Percentiles rank a stretch among this genome's conserved stretches.
Evolutionary conservation across 2,329 filamentous ascomycete species (phyloP).

Genomic region (Venturia aucupariae): DNA sequence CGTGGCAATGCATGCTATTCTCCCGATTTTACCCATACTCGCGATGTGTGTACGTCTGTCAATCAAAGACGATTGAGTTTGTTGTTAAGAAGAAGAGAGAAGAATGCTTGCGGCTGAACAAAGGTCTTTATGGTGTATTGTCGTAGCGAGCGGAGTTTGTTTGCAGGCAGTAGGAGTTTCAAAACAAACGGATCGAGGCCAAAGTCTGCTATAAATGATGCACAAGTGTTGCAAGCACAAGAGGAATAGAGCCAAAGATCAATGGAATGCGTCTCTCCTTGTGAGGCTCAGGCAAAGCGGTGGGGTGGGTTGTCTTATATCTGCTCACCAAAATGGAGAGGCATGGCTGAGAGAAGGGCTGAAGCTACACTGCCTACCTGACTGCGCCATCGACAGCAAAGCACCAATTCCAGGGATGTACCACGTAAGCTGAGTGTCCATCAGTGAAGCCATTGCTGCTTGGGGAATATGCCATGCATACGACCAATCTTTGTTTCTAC

Average conservation of each 20-base stretch:
- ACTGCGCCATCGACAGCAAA: not conserved
- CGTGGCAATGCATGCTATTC: constrained; percentile 77
- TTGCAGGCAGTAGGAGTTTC: not conserved
- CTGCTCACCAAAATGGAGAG: not conserved
- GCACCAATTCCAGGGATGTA: not conserved
- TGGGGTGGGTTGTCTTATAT: constrained; percentile 3
- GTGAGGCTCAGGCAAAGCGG: not conserved
- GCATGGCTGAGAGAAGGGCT: not conserved
- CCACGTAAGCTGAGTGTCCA: constrained; percentile 1
- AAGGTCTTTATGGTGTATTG: not conserved
- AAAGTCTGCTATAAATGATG: constrained; percentile 4
- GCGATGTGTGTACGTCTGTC: not conserved
- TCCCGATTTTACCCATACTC: constrained; percentile 61
- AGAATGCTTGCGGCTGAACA: not conserved
- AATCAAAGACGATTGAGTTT: not conserved
- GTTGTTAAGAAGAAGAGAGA: not conserved
- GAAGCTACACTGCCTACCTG: not conserved
- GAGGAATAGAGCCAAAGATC: not conserved
- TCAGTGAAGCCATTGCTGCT: not conserved
- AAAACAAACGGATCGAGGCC: not conserved
- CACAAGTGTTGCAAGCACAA: not conserved
- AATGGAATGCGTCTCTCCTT: not conserved
- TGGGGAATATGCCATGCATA: not conserved
- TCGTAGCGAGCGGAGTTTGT: not conserved
- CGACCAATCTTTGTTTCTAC: no score